These are phyloP conservation scores for Solanum chiquidenum DNA, from an alignment of 257 asterid genomes.

Conservation along the genomic window DNA sequence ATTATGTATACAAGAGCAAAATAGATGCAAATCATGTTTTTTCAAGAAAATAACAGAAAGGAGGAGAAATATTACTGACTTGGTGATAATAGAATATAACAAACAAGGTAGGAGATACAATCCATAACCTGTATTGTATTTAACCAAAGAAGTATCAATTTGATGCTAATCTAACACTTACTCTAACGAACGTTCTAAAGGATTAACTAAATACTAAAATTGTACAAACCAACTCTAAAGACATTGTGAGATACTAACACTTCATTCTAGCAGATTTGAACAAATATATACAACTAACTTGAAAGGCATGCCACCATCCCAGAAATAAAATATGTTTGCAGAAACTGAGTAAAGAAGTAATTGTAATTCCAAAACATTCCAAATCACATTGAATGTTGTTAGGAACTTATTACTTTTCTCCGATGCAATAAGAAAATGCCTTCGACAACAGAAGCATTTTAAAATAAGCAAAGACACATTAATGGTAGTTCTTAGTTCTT, in stretches of 20 bases:
- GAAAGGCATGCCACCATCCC: not conserved
- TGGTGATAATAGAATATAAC: not conserved
- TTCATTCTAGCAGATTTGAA: not conserved
- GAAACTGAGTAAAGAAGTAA: not conserved
- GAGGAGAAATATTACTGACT: not conserved
- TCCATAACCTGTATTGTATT: not conserved
- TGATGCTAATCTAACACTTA: not conserved
- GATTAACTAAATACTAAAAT: not conserved
- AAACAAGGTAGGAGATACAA: not conserved
- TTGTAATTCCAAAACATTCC: not conserved
- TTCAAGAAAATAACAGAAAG: not conserved
- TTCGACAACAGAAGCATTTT: not conserved
- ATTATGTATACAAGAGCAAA: not conserved
- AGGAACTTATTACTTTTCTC: not conserved
- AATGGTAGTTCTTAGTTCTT: not conserved
- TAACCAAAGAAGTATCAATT: not conserved
- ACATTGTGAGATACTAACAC: not conserved
- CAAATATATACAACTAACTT: not conserved
- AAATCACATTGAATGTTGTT: not conserved
- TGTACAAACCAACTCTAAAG: not conserved
- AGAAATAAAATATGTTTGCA: not conserved
- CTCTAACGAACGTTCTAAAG: not conserved
- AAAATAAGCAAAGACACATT: not conserved
- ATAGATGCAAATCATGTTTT: not conserved
- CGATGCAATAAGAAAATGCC: not conserved